A percentile compares a stretch with the other conserved stretches of the same genome.
Evolutionary conservation across 495 filamentous ascomycete species (phyloP).

Genomic region (Penicillium egyptiacum): DNA sequence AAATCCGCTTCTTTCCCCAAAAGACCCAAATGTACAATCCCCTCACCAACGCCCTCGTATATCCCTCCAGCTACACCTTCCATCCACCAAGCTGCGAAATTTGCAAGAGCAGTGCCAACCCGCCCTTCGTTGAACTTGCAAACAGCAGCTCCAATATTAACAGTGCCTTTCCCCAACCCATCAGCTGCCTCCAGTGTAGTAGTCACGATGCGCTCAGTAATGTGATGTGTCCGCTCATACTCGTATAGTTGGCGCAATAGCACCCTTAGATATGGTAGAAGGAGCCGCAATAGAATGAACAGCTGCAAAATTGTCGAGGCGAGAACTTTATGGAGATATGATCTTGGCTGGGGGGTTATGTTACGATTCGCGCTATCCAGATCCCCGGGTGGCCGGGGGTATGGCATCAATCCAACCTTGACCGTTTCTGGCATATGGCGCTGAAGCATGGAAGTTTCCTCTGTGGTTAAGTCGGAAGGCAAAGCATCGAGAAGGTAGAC

Average conservation of each 20-base stretch:
- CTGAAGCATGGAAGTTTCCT: conserved; percentile 34
- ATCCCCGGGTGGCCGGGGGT: conserved; percentile 17
- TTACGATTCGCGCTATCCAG: conserved; percentile 27
- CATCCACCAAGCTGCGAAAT: conserved; percentile 55
- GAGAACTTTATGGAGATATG: conserved; percentile 58
- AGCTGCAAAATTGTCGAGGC: conserved; percentile 55
- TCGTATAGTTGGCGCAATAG: conserved; percentile 52
- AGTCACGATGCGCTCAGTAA: conserved; percentile 55
- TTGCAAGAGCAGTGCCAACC: conserved; percentile 51
- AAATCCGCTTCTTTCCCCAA: conserved; percentile 31
- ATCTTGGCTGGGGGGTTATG: conserved; percentile 24
- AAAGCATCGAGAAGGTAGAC: conserved; percentile 67
- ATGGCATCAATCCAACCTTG: conserved; percentile 18
- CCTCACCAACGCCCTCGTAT: conserved; percentile 64
- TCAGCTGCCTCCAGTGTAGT: conserved; percentile 52
- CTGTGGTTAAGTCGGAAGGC: conserved; percentile 54
- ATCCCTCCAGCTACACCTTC: conserved; percentile 61
- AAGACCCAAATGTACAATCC: conserved; percentile 51
- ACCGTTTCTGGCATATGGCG: conserved; percentile 33
- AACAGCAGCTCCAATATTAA: conserved; percentile 50
- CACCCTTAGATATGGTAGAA: conserved; percentile 59
- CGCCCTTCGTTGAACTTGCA: conserved; percentile 57
- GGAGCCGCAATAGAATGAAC: conserved; percentile 55
- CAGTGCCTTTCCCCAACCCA: conserved; percentile 49
- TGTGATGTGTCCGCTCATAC: conserved; percentile 63